Conservation (phyloP, 2,329 filamentous ascomycete genomes). For the Botrytis fragariae region DNA sequence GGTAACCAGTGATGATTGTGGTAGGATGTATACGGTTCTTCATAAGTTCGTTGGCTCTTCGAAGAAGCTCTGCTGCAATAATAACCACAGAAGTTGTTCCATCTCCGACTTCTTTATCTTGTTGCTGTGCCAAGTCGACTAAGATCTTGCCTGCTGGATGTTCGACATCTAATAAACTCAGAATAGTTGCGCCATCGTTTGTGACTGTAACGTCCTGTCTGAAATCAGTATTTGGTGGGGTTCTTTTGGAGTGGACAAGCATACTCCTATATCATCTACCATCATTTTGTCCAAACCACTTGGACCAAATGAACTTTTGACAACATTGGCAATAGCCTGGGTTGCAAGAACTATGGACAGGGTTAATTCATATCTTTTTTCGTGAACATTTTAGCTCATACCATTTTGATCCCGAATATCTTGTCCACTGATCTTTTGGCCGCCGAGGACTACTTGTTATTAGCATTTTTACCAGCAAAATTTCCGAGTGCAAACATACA, state of each 20-base stretch:
- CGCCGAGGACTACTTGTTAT: slow-evolving; percentile 69
- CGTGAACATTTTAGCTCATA: slow-evolving; percentile 42
- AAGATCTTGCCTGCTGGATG: slow-evolving; percentile 98
- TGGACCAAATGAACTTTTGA: slow-evolving; percentile 97
- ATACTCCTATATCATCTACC: slow-evolving; percentile 97
- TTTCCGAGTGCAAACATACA: slow-evolving; percentile 52
- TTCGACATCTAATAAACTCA: slow-evolving; percentile 92
- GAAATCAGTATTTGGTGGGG: slow-evolving; percentile 28
- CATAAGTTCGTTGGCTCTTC: slow-evolving; percentile 95
- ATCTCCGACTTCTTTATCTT: slow-evolving; percentile 98
- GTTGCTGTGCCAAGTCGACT: slow-evolving; percentile 95
- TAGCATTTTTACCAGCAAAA: slow-evolving; percentile 25
- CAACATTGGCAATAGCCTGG: slow-evolving; percentile 96
- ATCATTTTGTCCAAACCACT: slow-evolving; percentile 99
- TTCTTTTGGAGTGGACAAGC: slow-evolving; percentile 36
- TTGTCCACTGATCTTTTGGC: slow-evolving; percentile 93
- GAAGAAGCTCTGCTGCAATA: slow-evolving; percentile 91
- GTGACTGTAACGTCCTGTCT: slow-evolving; percentile 91
- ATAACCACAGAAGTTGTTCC: slow-evolving; percentile 97
- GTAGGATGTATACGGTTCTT: slow-evolving; percentile 99
- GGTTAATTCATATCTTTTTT: slow-evolving; percentile 25
- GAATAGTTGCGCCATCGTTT: slow-evolving; percentile 96
- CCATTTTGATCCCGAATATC: slow-evolving; percentile 98
- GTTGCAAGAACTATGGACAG: slow-evolving; percentile 73
- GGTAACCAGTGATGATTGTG: slow-evolving; percentile 98